A percentile compares a stretch with the other conserved stretches of the same genome.
Evolutionary conservation across 176 grass and related monocot genomes (phyloP).

Genomic region (Urochloa ruziziensis): DNA sequence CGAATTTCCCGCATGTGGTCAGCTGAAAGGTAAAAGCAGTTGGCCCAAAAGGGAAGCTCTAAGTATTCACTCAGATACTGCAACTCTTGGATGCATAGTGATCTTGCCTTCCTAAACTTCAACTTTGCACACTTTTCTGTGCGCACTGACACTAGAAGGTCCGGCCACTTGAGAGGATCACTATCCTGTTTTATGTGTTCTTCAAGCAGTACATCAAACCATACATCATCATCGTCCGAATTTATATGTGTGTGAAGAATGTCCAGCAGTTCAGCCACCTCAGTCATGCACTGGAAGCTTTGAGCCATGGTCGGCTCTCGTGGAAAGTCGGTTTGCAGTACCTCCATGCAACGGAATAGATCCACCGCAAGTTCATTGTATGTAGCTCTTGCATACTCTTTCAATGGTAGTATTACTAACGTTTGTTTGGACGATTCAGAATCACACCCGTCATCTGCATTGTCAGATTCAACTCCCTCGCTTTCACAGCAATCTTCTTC

Average conservation of each 20-base stretch:
- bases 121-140: not conserved
- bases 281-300: not conserved
- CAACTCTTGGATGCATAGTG: not conserved
- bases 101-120: conserved; percentile 6
- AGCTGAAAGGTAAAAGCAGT: not conserved
- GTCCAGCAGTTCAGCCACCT: not conserved
- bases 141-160: not conserved
- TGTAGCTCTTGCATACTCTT: not conserved
- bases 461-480: not conserved
- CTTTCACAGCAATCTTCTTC: conserved; percentile 1
- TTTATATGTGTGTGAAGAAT: not conserved
- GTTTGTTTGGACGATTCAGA: not conserved
- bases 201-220: not conserved
- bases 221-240: not conserved
- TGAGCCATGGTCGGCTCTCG: not conserved
- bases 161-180: not conserved
- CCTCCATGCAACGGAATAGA: not conserved
- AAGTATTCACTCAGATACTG: not conserved
- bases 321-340: not conserved
- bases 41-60: not conserved
- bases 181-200: not conserved
- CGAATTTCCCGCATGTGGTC: not conserved
- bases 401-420: not conserved
- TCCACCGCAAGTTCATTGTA: not conserved
- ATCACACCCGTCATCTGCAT: not conserved